A percentile compares a stretch with the other conserved stretches of the same genome.
These are phyloP conservation scores for Fusarium sp. DNA, from an alignment of 2,329 filamentous ascomycete genomes.

Conservation along the genomic window DNA sequence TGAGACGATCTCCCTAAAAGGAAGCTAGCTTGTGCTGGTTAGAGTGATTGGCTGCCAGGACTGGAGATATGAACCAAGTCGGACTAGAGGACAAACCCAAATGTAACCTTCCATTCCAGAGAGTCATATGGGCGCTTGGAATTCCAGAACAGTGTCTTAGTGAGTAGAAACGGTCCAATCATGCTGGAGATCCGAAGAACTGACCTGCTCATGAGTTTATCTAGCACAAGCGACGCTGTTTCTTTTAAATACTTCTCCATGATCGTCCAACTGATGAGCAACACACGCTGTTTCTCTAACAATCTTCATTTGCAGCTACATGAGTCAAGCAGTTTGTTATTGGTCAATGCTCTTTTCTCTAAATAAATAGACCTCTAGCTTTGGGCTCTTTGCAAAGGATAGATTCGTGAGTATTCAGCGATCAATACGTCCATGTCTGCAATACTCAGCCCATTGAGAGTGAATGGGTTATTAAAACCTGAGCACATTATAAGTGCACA, in stretches of 20 bases:
- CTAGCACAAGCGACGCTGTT: neutral
- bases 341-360: no score
- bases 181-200: no score
- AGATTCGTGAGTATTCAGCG: no score
- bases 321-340: no score
- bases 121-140: neutral
- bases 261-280: neutral
- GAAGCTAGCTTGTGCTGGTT: neutral
- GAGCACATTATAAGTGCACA: no score
- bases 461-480: no score
- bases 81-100: neutral
- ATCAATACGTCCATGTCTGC: no score
- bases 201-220: neutral
- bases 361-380: no score
- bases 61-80: neutral
- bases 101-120: neutral
- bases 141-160: neutral
- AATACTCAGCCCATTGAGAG: no score
- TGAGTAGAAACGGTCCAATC: neutral
- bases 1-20: neutral
- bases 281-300: no score
- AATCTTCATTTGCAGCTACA: no score
- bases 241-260: neutral
- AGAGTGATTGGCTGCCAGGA: neutral
- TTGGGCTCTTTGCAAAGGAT: no score